Evolutionary conservation across 2,329 filamentous ascomycete species (phyloP), one percentile per base, ranked within the genome.

Genomic region (Aspergillus carbonarius): DNA sequence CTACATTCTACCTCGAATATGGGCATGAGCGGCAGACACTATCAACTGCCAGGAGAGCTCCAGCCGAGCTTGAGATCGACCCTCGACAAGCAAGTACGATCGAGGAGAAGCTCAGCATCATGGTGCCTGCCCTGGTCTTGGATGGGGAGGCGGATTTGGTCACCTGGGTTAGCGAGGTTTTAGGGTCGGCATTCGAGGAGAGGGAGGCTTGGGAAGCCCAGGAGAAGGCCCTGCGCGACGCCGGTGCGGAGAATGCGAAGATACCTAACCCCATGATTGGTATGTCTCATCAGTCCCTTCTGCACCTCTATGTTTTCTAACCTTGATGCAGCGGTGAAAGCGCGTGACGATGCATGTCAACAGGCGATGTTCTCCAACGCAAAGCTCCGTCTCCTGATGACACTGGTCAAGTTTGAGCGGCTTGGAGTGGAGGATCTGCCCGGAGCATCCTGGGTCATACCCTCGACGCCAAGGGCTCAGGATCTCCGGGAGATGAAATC

Each of bases 311-410:
- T 30, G 12, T 15, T 15, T 35, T 17, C 23, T 62, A 54, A 59
- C 51, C 5, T 12, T 23, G n/a, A 5, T 39, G 32, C 67, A 88
- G 85, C 77, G 57, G 77, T 92, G 54, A 83, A 82, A 52, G 82
- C 89, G 0, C 86, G 89, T 58, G 86, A 84, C 42, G 85, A 90
- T 47, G 81, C 84, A 50, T 85, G 87, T 40, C 86, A 87, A 52
- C 83, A 82, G 20, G 89, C 91, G 25, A 87, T 96, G 76, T 96
- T 96, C 79, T 96, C 92, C 71, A 96, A 98, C 74, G 88, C 90
- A 9, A 88, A 93, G 68, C 82, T 98, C 2, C 89, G 93, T 34
- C 85, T 98, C 1, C 83, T 99, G 3, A 89, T 98, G 84, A 88
- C 82, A 1, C 81, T 95, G 0, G 81, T 89, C 17, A 90, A 90